Conservation (phyloP, 1,139 yeast species). For the Meyerozyma sp. region DNA sequence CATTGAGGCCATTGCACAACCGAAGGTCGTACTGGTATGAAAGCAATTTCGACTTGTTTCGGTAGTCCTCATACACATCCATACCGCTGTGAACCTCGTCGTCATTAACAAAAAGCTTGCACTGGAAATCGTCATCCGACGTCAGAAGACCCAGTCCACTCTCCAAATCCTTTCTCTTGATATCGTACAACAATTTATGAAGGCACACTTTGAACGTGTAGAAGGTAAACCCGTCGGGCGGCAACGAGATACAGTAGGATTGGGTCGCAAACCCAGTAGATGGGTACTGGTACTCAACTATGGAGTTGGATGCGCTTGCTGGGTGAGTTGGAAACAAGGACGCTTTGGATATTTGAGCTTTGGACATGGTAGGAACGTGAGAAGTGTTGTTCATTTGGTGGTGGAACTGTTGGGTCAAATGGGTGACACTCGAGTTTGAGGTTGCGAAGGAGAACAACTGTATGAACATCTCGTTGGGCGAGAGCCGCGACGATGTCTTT, state of each 20-base stretch:
- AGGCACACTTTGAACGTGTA: slow-evolving; percentile 40
- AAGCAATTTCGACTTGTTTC: slow-evolving; percentile 13
- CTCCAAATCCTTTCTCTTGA: slow-evolving; percentile 9
- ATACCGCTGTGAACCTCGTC: slow-evolving; percentile 39
- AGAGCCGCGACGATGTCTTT: slow-evolving; percentile 21
- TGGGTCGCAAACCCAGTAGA: slow-evolving; percentile 40
- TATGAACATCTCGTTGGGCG: slow-evolving; percentile 26
- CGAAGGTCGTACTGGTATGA: slow-evolving; percentile 45
- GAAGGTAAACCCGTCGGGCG: slow-evolving; percentile 39
- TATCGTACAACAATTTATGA: slow-evolving; percentile 32
- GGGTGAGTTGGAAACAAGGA: slow-evolving; percentile 9
- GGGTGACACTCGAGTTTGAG: slow-evolving; percentile 20
- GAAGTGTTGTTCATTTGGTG: slow-evolving; percentile 5
- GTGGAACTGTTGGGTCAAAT: slow-evolving; percentile 9
- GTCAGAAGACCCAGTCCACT: slow-evolving; percentile 11
- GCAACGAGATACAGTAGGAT: slow-evolving; percentile 39
- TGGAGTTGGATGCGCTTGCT: slow-evolving; percentile 8
- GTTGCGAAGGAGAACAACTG: slow-evolving; percentile 34
- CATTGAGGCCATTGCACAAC: slow-evolving; percentile 44
- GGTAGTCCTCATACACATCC: slow-evolving; percentile 33
- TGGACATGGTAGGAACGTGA: slow-evolving; percentile 1
- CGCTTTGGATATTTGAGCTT: slow-evolving; percentile 5
- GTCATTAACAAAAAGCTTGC: slow-evolving; percentile 43
- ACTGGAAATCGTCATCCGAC: slow-evolving; percentile 35
- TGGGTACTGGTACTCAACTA: slow-evolving; percentile 42